Evolutionary conservation across 371 early-diverging fungal species (phyloP).

Genomic region (Saksenaea oblongispora): DNA sequence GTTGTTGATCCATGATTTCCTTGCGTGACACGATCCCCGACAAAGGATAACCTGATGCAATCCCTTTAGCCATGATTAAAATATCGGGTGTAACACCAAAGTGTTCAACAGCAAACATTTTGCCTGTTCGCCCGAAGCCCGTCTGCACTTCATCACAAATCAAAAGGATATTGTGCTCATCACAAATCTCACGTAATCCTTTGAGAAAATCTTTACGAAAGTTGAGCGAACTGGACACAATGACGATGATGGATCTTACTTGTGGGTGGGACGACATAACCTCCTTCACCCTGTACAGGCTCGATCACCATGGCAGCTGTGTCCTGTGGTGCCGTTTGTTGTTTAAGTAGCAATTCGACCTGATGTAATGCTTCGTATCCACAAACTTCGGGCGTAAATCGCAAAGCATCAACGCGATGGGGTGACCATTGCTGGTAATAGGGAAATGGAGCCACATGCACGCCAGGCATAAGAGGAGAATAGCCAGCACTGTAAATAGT

Average conservation of each 20-base stretch:
- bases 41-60: conserved; percentile 56
- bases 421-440: conserved; percentile 18
- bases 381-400: conserved; percentile 12
- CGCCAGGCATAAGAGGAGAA: conserved; percentile 40
- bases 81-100: conserved; percentile 49
- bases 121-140: conserved; percentile 42
- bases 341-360: conserved; percentile 29
- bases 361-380: conserved; percentile 21
- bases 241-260: conserved; percentile 17
- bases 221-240: no score
- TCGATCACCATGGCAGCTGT: conserved; percentile 69
- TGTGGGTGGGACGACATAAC: conserved; percentile 56
- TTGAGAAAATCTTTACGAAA: conserved; percentile 52
- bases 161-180: conserved; percentile 46
- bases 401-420: conserved; percentile 6
- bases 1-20: conserved; percentile 48
- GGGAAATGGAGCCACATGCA: conserved; percentile 31
- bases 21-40: conserved; percentile 47
- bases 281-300: conserved; percentile 76
- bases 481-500: conserved; percentile 31
- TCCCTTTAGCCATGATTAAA: conserved; percentile 59
- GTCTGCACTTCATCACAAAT: conserved; percentile 46
- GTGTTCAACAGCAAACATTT: conserved; percentile 54
- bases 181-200: conserved; percentile 64
- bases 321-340: conserved; percentile 18